Percentiles rank a stretch among this genome's conserved stretches.
Evolutionary conservation across 768 basidiomycete genomes (phyloP).

Genomic region (Phaeotremella fagi): DNA sequence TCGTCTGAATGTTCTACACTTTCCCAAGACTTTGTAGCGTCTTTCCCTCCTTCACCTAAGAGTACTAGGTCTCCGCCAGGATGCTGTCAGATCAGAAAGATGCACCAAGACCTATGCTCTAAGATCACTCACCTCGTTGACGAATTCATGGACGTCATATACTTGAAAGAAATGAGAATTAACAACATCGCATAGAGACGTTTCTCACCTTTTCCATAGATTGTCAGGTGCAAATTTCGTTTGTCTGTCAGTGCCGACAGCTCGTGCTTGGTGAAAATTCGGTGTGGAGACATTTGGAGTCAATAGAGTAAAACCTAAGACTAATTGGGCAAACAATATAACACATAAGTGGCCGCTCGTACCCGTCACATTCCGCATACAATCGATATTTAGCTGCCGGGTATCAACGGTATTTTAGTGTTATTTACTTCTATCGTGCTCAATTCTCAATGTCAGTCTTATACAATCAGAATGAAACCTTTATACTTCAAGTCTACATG

Average conservation of each 20-base stretch:
- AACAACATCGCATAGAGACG: too few relatives aligned
- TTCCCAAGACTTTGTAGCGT: neutral
- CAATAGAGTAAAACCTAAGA: too few relatives aligned
- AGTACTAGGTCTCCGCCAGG: neutral
- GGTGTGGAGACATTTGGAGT: too few relatives aligned
- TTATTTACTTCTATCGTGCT: too few relatives aligned
- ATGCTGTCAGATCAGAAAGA: neutral
- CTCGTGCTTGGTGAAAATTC: conserved; percentile 40
- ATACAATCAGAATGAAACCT: conserved; percentile 51
- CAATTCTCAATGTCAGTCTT: too few relatives aligned
- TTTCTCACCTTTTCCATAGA: neutral
- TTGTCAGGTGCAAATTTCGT: neutral
- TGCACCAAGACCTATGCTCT: too few relatives aligned
- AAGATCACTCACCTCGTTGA: conserved; percentile 57
- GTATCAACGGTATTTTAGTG: too few relatives aligned
- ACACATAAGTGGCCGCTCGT: too few relatives aligned
- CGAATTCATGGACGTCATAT: conserved; percentile 88
- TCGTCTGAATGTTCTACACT: neutral
- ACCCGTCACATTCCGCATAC: too few relatives aligned
- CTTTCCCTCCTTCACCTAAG: neutral
- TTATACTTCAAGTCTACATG: conserved; percentile 1
- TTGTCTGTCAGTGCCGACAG: neutral
- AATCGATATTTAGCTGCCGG: too few relatives aligned
- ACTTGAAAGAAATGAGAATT: neutral
- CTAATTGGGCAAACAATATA: too few relatives aligned